phyloP scores from a whole-genome alignment of 2,329 filamentous ascomycete genomes.

The Bretziella fagacearum region DNA sequence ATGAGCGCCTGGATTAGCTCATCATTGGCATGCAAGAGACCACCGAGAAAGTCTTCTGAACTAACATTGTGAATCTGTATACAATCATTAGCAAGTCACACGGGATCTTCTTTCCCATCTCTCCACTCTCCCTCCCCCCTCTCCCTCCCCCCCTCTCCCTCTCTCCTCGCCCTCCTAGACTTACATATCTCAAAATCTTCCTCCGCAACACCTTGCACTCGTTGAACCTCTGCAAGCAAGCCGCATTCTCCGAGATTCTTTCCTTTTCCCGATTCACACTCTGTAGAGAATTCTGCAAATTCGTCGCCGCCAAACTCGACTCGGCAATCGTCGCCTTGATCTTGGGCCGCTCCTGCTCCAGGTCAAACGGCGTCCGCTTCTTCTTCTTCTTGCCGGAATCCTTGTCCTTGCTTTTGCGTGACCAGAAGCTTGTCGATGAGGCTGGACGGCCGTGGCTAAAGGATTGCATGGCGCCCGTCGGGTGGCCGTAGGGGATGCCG shows the following conservation, averaged over 20 bases:
- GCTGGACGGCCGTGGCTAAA: constrained; percentile 24
- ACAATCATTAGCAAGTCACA: background rate
- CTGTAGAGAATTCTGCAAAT: constrained; percentile 72
- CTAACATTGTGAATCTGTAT: constrained; percentile 74
- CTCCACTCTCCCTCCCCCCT: background rate
- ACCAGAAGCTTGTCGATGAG: constrained; percentile 23
- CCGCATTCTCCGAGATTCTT: constrained; percentile 68
- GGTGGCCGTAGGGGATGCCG: constrained; percentile 12
- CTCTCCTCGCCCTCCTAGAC: constrained; percentile 18
- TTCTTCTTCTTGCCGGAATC: constrained; percentile 33
- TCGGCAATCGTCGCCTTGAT: constrained; percentile 84
- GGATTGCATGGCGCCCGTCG: constrained; percentile 13
- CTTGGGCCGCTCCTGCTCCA: constrained; percentile 72
- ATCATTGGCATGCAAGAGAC: constrained; percentile 84
- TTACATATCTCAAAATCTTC: constrained; percentile 67
- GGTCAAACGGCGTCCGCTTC: constrained; percentile 53
- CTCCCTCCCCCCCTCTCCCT: background rate
- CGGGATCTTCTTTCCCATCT: too few relatives aligned
- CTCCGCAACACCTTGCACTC: constrained; percentile 70
- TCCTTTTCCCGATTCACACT: constrained; percentile 80
- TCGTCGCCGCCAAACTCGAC: constrained; percentile 77
- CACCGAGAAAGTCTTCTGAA: constrained; percentile 78
- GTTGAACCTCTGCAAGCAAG: constrained; percentile 64
- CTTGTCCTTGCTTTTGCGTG: constrained; percentile 31
- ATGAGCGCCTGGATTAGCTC: constrained; percentile 87